Evolutionary conservation across 2,329 filamentous ascomycete genomes (phyloP), one percentile per base, ranked within the genome.

Genomic region (Penicillium hordei): DNA sequence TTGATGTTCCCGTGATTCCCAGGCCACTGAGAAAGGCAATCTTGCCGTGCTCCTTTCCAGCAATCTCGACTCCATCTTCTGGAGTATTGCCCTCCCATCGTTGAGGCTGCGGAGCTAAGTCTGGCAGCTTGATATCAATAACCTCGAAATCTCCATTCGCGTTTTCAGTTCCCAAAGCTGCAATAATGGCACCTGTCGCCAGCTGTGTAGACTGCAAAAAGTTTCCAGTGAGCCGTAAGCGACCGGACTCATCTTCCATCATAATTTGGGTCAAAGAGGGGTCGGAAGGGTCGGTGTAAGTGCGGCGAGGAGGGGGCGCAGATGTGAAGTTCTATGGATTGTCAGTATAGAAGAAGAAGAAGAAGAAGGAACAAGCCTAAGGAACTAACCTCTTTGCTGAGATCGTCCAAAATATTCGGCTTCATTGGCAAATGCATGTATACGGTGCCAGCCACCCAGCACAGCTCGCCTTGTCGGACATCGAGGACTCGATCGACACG

Each of bases 401-500:
- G 90, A 68, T 99, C 94, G 59, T 97, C 93, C 34, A 99, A 79
- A 72, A 99, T 93, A 70, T 95, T 96, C 1, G 95, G 94, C 78
- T 99, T 99, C 69, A 97, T 76, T 2, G 90, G 86, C 91, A 99
- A 93, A 63, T 97, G 91, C 89, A 97, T 96, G 74, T 96, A 99
- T 33, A 97, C 86, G 0, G 94, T 99, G 17, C 95, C 94, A 0
- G 88, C 83, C 17, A 99, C 89, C 92, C 93, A 99, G 78, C 93
- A 97, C 36, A 97, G 80, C 77, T 97, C 88, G 62, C 94, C 94
- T 78, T 97, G 94, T 60, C 93, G 87, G 51, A 99, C 94, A 76
- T 99, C 93, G 31, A 99, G 83, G 59, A 99, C 94, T 65, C 94
- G 83, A 33, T 97, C 90, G 17, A 95, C 92, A 64, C 83, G 86